These are phyloP conservation scores for Calonectria leucothoes DNA, from an alignment of 2,329 filamentous ascomycete species.

Conservation along the genomic window DNA sequence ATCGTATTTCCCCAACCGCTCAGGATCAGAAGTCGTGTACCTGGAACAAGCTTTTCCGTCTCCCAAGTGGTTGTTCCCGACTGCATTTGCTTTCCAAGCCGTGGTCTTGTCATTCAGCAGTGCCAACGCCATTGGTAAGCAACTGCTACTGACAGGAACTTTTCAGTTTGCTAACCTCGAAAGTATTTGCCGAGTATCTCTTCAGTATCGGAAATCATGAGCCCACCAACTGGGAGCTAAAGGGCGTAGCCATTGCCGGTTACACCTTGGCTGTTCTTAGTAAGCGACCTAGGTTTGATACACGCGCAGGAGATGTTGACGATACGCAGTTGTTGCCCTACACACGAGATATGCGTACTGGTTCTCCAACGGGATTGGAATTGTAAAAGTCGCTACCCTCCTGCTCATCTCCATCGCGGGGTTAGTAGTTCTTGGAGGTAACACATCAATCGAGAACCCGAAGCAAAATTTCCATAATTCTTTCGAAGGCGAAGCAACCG, in stretches of 20 bases:
- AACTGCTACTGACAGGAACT: conserved; percentile 42
- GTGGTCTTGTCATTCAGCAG: conserved; percentile 74
- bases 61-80: conserved; percentile 72
- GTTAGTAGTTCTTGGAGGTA: conserved; percentile 65
- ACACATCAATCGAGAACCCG: conserved; percentile 46
- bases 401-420: conserved; percentile 71
- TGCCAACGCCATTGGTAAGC: conserved; percentile 66
- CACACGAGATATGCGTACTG: conserved; percentile 68
- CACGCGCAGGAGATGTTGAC: neutral
- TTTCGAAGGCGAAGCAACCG: conserved; percentile 43
- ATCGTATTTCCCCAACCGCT: conserved; percentile 74
- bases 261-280: conserved; percentile 69
- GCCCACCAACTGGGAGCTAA: conserved; percentile 71
- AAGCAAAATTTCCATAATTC: conserved; percentile 49
- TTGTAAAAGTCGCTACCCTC: conserved; percentile 70
- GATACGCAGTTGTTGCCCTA: conserved; percentile 51
- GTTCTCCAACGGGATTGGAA: conserved; percentile 66
- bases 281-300: conserved; percentile 45
- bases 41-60: conserved; percentile 75
- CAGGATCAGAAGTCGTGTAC: conserved; percentile 74
- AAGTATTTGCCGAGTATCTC: conserved; percentile 71
- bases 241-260: conserved; percentile 73
- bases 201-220: conserved; percentile 64
- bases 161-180: neutral
- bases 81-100: conserved; percentile 71